Base-by-base conservation (phyloP, 2,329 filamentous ascomycete species). In the Aspergillus fumigatus region DNA sequence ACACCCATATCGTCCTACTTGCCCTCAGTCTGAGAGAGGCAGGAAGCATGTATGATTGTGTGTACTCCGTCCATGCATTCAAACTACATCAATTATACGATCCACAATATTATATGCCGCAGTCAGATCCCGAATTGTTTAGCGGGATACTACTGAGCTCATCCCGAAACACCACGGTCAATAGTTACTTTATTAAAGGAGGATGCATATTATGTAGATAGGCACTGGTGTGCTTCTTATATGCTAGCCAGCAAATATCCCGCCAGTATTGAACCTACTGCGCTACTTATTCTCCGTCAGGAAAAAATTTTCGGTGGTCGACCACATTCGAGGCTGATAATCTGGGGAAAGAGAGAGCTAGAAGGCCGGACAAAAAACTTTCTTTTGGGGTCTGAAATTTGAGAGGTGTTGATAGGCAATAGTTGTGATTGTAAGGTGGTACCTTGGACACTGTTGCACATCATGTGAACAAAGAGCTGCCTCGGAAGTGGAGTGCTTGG, bases 1-100 rank as follows among this genome's bases (percentile, higher is more conserved):
- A 50, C 45, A 45, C 48, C 53, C 57, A 54, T 38, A 52, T 55
- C 14, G 29, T 17, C 14, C 14, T 38, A 38, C 17, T 38, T 17
- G 32, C 32, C 17, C 32, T 38, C 14, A 3, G 5, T 17, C 14
- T 17, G 14, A 5, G 32, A 35, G 11, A 38, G 32, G 32, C 32
- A 6, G 14, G 17, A 17, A 14, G 32, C 32, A 17, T 17, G 14
- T 38, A 17, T 38, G 32, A 38, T 38, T 38, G 32, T 35, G 32
- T 14, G 29, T 14, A 23, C 21, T 23, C 21, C 21, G 21, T 23
- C 14, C 29, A 11, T 35, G 32, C 11, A 14, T 35, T 35, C 32
- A 17, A 38, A 17, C 32, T 38, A 38, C 32, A 17, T 17, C 14
- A 38, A 17, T 38, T 38, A 38, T 38, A 14, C 14, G 4, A 17